Conservation (phyloP, 345 rosid species). For the Melastoma malabathricum region DNA sequence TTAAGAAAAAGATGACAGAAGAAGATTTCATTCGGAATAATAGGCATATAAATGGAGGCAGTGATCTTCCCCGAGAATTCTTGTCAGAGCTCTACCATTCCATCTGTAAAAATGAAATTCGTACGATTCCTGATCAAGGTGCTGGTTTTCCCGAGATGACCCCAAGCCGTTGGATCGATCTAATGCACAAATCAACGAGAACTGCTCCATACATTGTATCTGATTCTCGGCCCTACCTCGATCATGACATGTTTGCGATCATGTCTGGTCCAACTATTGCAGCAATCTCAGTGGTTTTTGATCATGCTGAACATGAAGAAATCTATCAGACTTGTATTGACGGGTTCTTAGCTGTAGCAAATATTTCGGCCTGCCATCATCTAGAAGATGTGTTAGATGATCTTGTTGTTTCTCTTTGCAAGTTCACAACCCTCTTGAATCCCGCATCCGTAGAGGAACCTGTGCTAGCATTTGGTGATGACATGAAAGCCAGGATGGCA, state of each 20-base stretch:
- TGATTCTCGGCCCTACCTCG: constrained; percentile 78
- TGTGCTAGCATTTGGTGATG: constrained; percentile 92
- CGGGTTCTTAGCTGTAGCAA: constrained; percentile 94
- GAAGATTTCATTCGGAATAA: constrained; percentile 95
- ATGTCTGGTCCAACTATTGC: constrained; percentile 99
- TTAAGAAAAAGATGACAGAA: constrained; percentile 97
- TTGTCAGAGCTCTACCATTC: constrained; percentile 75
- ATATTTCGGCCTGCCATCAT: constrained; percentile 96
- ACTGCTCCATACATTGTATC: constrained; percentile 72
- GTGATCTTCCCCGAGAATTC: constrained; percentile 78
- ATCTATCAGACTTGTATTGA: constrained; percentile 93
- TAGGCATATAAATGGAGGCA: constrained; percentile 88
- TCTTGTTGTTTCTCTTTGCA: constrained; percentile 87
- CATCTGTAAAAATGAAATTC: constrained; percentile 93
- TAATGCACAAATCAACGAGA: constrained; percentile 92
- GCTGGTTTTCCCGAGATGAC: constrained; percentile 88
- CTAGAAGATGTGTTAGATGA: constrained; percentile 97
- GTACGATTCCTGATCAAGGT: constrained; percentile 94
- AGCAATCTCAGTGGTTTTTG: constrained; percentile 95
- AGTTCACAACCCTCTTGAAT: constrained; percentile 88
- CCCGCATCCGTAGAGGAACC: constrained; percentile 84
- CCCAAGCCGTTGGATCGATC: constrained; percentile 99
- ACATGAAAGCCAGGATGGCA: constrained; percentile 90
- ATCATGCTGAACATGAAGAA: constrained; percentile 94
- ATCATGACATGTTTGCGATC: constrained; percentile 95